Conservation (phyloP, 768 basidiomycete species). For the Kwoniella dejecticola region DNA sequence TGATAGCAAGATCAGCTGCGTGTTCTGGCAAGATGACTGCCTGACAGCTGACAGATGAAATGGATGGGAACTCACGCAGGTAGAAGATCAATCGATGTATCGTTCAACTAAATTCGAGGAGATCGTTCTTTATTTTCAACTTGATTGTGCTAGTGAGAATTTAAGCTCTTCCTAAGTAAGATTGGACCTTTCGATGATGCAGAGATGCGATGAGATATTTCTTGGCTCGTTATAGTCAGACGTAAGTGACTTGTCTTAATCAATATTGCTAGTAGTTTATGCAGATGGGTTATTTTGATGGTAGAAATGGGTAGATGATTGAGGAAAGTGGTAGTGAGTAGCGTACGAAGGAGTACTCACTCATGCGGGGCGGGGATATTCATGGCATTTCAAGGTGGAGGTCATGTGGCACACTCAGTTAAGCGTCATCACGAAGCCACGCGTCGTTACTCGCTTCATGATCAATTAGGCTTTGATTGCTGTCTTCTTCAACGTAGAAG, state of each 20-base stretch:
- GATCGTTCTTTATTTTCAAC: too few species aligned
- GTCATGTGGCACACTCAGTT: conserved; percentile 16
- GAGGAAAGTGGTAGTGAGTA: conserved; percentile 4
- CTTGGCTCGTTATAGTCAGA: too few species aligned
- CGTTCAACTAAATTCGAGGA: neutral
- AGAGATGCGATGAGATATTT: too few species aligned
- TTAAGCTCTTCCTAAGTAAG: too few species aligned
- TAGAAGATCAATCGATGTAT: neutral
- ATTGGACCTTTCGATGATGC: too few species aligned
- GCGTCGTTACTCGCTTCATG: conserved; percentile 17
- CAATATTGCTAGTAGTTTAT: conserved; percentile 3
- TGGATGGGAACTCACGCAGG: neutral
- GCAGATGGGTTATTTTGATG: neutral
- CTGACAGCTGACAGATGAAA: neutral
- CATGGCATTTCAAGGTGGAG: conserved; percentile 15
- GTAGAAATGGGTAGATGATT: neutral
- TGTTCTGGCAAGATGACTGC: too few species aligned
- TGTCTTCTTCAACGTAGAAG: neutral
- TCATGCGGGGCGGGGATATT: neutral
- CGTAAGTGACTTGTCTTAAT: neutral
- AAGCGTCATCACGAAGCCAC: conserved; percentile 2
- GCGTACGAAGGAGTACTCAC: neutral
- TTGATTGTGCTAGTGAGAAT: too few species aligned
- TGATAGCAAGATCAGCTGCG: neutral
- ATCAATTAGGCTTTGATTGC: neutral